These are phyloP conservation scores for Ascochyta fabae DNA, from an alignment of 2,329 filamentous ascomycete species.

Conservation along the genomic window DNA sequence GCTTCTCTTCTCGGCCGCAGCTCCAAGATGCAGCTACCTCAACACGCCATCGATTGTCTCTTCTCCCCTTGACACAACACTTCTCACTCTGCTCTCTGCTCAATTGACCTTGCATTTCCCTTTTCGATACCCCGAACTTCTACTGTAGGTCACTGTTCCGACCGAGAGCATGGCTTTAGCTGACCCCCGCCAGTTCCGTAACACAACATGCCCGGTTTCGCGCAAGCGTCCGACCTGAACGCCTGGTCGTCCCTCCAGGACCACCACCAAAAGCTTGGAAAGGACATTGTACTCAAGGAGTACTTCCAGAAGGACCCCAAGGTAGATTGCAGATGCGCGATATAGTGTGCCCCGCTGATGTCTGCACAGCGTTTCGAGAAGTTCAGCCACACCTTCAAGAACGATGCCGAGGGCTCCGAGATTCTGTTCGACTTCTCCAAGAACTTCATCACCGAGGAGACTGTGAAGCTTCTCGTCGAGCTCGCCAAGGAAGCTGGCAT, in stretches of 20 bases:
- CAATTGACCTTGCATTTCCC: constrained; percentile 17
- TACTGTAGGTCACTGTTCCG: constrained; percentile 16
- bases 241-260: constrained; percentile 91
- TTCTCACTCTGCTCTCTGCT: constrained; percentile 11
- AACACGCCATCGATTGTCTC: constrained; percentile 15
- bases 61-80: constrained; percentile 10
- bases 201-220: constrained; percentile 66
- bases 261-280: constrained; percentile 85
- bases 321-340: constrained; percentile 9
- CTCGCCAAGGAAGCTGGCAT: constrained; percentile 90
- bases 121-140: constrained; percentile 22
- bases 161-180: constrained; percentile 16
- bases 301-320: constrained; percentile 84
- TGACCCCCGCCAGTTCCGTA: constrained; percentile 31
- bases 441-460: constrained; percentile 96
- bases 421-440: constrained; percentile 99
- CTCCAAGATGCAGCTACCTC: constrained; percentile 18
- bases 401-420: constrained; percentile 77
- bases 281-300: constrained; percentile 90
- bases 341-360: constrained; percentile 13
- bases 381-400: constrained; percentile 84
- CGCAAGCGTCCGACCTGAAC: constrained; percentile 83
- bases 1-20: constrained; percentile 27
- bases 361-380: constrained; percentile 76
- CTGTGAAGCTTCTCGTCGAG: constrained; percentile 82